Percentiles rank a stretch among this genome's conserved stretches.
Conservation (phyloP, 768 basidiomycete genomes). For the Calocera cornea region DNA sequence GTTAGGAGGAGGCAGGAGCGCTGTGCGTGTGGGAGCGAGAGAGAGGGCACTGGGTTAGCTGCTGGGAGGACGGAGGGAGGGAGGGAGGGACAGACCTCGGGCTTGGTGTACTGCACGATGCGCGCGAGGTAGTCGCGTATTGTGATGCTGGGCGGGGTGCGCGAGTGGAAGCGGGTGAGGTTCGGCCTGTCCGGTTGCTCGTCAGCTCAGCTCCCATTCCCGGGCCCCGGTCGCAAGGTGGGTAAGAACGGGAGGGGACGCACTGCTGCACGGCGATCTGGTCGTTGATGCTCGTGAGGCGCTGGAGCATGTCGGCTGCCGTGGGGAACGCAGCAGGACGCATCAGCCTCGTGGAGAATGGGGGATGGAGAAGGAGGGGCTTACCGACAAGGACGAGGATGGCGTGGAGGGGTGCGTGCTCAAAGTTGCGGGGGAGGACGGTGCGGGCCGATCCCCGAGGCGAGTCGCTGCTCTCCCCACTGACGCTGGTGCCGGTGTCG, state of each 20-base stretch:
- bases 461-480: too few species aligned
- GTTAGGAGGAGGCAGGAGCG: constrained; percentile 69
- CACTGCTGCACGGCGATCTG: constrained; percentile 80
- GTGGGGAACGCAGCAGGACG: too few species aligned
- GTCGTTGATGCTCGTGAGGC: constrained; percentile 92
- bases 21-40: constrained; percentile 26
- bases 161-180: constrained; percentile 92
- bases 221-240: constrained; percentile 13
- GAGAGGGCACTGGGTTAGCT: constrained; percentile 3
- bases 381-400: constrained; percentile 82
- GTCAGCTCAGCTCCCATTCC: constrained; percentile 1
- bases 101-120: constrained; percentile 88
- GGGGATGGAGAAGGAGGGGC: too few species aligned
- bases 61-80: not conserved
- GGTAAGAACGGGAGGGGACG: constrained; percentile 20
- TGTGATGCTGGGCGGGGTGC: constrained; percentile 73
- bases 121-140: constrained; percentile 88
- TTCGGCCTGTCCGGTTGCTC: constrained; percentile 44
- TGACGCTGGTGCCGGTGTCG: too few species aligned
- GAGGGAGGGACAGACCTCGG: constrained; percentile 51
- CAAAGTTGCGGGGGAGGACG: constrained; percentile 63
- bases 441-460: not conserved
- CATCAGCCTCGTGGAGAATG: too few species aligned
- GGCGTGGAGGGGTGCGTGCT: constrained; percentile 68
- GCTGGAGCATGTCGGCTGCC: constrained; percentile 88